These are phyloP conservation scores for Aspergillus versicolor DNA, from an alignment of 2,329 filamentous ascomycete species.

Conservation along the genomic window DNA sequence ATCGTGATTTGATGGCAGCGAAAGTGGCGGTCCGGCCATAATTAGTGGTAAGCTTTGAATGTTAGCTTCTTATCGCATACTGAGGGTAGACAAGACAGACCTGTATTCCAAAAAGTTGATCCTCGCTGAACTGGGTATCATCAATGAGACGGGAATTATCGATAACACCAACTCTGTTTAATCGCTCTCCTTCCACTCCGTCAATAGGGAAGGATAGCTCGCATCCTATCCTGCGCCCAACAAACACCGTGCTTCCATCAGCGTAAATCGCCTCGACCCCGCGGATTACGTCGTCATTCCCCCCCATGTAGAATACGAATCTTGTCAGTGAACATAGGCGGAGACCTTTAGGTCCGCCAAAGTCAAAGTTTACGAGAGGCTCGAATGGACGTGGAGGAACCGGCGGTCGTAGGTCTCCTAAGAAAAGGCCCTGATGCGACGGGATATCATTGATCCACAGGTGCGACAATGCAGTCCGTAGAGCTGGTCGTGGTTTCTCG, in stretches of 20 bases:
- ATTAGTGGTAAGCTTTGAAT: background rate
- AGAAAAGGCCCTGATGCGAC: background rate
- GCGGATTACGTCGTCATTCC: background rate
- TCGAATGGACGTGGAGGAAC: constrained; percentile 1
- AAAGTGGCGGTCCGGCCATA: background rate
- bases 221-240: constrained; percentile 3
- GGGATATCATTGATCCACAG: constrained; percentile 6
- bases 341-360: constrained; percentile 7
- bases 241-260: constrained; percentile 2
- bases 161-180: background rate
- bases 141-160: background rate
- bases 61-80: background rate
- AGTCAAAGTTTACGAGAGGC: constrained; percentile 14
- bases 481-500: background rate
- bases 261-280: constrained; percentile 8
- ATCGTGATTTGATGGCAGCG: background rate
- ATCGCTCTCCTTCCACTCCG: background rate
- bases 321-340: constrained; percentile 5
- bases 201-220: constrained; percentile 8
- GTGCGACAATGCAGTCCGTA: background rate
- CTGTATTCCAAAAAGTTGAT: background rate
- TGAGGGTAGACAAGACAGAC: background rate
- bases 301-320: constrained; percentile 9
- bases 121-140: too few relatives aligned
- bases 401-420: constrained; percentile 1